Evolutionary conservation across 2,329 filamentous ascomycete species (phyloP).

Genomic region (Magnaporthales sp.): DNA sequence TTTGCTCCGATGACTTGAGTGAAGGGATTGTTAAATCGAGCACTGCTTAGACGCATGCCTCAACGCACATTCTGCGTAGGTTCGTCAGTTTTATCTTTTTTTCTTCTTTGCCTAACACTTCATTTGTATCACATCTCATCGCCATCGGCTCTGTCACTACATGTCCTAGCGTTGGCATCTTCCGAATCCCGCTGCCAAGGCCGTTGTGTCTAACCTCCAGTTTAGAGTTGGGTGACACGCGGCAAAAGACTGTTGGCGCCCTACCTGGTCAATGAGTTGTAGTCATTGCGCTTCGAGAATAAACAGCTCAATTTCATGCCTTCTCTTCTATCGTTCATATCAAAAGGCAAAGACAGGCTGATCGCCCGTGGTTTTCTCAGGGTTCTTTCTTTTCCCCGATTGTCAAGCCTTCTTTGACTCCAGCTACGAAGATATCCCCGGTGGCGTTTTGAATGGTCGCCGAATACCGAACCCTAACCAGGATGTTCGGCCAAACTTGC

Average conservation of each 20-base stretch:
- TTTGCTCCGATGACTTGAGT: too few relatives aligned
- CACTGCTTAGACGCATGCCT: too few relatives aligned
- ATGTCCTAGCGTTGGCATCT: background rate
- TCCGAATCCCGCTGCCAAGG: slow-evolving; percentile 1
- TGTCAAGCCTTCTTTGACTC: background rate
- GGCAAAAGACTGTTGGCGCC: background rate
- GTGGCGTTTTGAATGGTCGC: background rate
- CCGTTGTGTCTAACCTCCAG: background rate
- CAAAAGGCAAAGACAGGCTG: too few relatives aligned
- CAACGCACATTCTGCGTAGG: too few relatives aligned
- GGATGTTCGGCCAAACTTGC: background rate
- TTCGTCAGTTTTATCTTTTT: too few relatives aligned
- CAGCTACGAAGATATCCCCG: background rate
- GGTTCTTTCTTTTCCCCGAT: background rate
- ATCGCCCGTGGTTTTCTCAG: too few relatives aligned
- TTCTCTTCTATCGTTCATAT: background rate
- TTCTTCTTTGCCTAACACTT: background rate
- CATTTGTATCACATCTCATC: background rate
- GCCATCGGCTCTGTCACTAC: background rate
- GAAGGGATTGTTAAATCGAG: too few relatives aligned
- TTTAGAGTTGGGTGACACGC: slow-evolving; percentile 1
- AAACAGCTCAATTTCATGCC: background rate
- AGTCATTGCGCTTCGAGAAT: background rate
- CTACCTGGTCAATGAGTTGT: background rate
- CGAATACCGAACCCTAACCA: background rate